Percentiles rank a stretch among this genome's conserved stretches.
Evolutionary conservation across 2,329 filamentous ascomycete genomes (phyloP).

Genomic region (Exophiala spinifera): DNA sequence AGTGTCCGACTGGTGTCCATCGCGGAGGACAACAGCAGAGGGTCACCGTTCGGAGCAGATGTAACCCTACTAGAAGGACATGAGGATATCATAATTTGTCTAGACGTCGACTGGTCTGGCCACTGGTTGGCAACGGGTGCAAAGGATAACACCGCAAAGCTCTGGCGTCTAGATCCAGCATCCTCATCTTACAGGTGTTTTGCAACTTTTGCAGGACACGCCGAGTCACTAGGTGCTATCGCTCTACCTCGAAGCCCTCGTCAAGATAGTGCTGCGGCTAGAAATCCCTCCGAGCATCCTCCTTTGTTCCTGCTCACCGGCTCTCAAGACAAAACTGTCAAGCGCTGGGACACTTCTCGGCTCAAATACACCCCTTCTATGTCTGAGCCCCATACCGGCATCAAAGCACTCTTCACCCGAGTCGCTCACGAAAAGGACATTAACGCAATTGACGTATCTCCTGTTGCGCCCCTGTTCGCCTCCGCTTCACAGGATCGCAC

Average conservation of each 20-base stretch:
- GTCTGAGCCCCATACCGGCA: conserved; percentile 33
- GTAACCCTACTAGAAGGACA: conserved; percentile 83
- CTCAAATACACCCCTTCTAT: conserved; percentile 49
- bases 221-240: conserved; percentile 89
- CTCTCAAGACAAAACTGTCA: conserved; percentile 92
- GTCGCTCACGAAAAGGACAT: conserved; percentile 99
- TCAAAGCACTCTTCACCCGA: conserved; percentile 72
- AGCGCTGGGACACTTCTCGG: conserved; percentile 80
- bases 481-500: conserved; percentile 95
- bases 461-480: conserved; percentile 75
- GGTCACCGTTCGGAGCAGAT: conserved; percentile 71
- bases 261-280: conserved; percentile 66
- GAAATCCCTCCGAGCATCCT: conserved; percentile 72
- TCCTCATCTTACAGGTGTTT: conserved; percentile 75
- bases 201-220: conserved; percentile 82
- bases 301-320: conserved; percentile 85
- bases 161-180: conserved; percentile 81
- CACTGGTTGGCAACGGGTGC: conserved; percentile 94
- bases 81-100: conserved; percentile 89
- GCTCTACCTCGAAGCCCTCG: conserved; percentile 72
- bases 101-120: conserved; percentile 95
- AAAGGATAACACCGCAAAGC: conserved; percentile 89
- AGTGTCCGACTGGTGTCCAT: conserved; percentile 85
- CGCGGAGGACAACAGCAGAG: conserved; percentile 35
- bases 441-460: conserved; percentile 83